Percentiles rank a stretch among this genome's conserved stretches.
These are phyloP conservation scores for Trichosporon coremiiforme DNA, from an alignment of 1,284 basidiomycete genomes.

Conservation along the genomic window DNA sequence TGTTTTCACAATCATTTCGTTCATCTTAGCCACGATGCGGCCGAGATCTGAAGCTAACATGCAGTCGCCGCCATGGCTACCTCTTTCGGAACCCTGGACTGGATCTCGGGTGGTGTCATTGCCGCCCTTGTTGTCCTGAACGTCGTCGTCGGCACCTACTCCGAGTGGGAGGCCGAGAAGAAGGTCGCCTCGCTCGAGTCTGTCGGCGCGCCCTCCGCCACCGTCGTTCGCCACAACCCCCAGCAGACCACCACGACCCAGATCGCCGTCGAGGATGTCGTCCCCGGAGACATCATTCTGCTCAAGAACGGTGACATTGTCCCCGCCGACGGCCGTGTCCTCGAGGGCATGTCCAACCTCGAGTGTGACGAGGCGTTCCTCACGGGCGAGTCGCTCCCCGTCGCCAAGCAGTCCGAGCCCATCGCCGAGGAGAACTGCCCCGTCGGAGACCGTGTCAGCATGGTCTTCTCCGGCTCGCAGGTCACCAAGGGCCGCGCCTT, in stretches of 20 bases:
- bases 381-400: slow-evolving; percentile 71
- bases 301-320: slow-evolving; percentile 65
- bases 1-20: neutral
- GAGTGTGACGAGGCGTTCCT: slow-evolving; percentile 69
- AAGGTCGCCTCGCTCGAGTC: slow-evolving; percentile 58
- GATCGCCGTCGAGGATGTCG: slow-evolving; percentile 64
- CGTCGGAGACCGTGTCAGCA: slow-evolving; percentile 58
- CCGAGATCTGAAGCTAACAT: slow-evolving; percentile 6
- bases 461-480: slow-evolving; percentile 63
- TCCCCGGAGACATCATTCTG: slow-evolving; percentile 65
- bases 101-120: slow-evolving; percentile 68
- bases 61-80: slow-evolving; percentile 65
- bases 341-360: slow-evolving; percentile 59
- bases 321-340: slow-evolving; percentile 63
- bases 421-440: slow-evolving; percentile 57
- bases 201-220: slow-evolving; percentile 63
- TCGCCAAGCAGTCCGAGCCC: slow-evolving; percentile 62
- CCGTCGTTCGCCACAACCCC: slow-evolving; percentile 60
- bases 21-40: neutral
- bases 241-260: slow-evolving; percentile 52
- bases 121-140: slow-evolving; percentile 66
- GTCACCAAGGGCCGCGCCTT: slow-evolving; percentile 69
- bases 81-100: slow-evolving; percentile 67
- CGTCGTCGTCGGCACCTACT: slow-evolving; percentile 56
- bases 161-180: slow-evolving; percentile 59